Base-by-base conservation (phyloP, 2,329 filamentous ascomycete genomes). In the Epicoccum nigrum region DNA sequence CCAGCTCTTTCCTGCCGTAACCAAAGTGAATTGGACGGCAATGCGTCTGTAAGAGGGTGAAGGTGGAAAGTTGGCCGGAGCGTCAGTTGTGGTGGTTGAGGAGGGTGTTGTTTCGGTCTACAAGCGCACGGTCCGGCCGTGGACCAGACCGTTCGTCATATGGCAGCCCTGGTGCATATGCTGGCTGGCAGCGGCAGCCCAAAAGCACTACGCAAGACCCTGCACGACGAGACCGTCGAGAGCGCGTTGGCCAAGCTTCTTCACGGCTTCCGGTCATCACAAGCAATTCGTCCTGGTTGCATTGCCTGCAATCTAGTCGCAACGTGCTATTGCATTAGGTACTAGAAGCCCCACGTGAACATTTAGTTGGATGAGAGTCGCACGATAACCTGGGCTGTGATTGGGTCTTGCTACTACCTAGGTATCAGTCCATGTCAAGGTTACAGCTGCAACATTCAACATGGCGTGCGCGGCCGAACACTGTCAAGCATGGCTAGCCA, bases 1-100 rank as follows among this genome's bases (percentile, higher is more conserved):
- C 59, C 61, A 57, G 55, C 61, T 64, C 56, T 57, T 56, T 58
- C 57, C 54, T 61, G 71, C 74, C 68, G 73, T 77, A 52, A 55
- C 70, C 74, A 76, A 76, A 75, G 59, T 62, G 60, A 76, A 76
- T 76, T 76, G 74, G 72, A 76, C 74, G 71, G 72, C 71, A 59
- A 54, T 52, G 62, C 57, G 65, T 62, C 54, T 45, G 53, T 50
- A 44, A 37, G 35, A 47, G 39, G 37, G 38, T 39, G 33, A 51
- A 50, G 44, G 51, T 45, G 48, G 37, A 38, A 40, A 49, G 48
- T 38, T 38, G 51, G 57, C 49, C 50, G 53, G 54, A 55, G 39
- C 49, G 49, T 45, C 41, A 54, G 45, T 54, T 56, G 61, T 51
- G 50, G 57, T 64, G 62, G 38, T 62, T 60, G 63, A 57, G 62